Percentiles rank a stretch among this genome's conserved stretches.
Conservation (phyloP, 352 stramenopile species). For the Phytophthora tentaculata region DNA sequence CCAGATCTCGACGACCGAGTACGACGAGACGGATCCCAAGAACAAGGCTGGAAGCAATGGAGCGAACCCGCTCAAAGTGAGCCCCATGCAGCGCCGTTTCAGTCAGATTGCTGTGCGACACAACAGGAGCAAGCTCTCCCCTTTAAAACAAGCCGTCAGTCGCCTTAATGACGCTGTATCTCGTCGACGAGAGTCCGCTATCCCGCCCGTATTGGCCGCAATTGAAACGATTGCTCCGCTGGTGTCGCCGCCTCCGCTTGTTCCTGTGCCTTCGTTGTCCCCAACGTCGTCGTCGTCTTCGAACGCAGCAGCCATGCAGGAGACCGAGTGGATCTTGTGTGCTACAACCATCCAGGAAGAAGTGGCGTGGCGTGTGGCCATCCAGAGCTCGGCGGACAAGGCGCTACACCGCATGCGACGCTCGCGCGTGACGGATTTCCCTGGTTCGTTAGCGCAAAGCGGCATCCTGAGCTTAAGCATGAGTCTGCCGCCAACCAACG, state of each 20-base stretch:
- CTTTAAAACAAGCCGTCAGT: slow-evolving; percentile 65
- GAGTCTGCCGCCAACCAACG: slow-evolving; percentile 31
- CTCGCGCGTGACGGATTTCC: slow-evolving; percentile 65
- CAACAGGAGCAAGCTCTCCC: slow-evolving; percentile 60
- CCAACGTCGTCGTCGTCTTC: slow-evolving; percentile 29
- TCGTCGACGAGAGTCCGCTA: slow-evolving; percentile 33
- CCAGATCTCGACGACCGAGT: slow-evolving; percentile 75
- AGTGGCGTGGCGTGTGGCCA: slow-evolving; percentile 62
- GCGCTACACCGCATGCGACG: slow-evolving; percentile 65
- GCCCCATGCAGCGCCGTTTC: slow-evolving; percentile 20
- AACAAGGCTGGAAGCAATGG: slow-evolving; percentile 6
- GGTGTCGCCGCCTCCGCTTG: slow-evolving; percentile 17
- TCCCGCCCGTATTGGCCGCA: slow-evolving; percentile 2
- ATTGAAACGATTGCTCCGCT: slow-evolving; percentile 4
- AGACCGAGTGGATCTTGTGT: slow-evolving; percentile 78
- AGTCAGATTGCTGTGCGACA: slow-evolving; percentile 28
- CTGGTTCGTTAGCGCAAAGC: slow-evolving; percentile 48
- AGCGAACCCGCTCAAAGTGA: slow-evolving; percentile 26
- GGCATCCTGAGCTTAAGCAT: slow-evolving; percentile 46
- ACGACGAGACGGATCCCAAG: slow-evolving; percentile 37
- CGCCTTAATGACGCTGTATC: slow-evolving; percentile 55
- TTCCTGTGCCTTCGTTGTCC: slow-evolving; percentile 15
- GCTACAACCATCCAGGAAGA: slow-evolving; percentile 71
- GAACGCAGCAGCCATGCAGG: slow-evolving; percentile 15
- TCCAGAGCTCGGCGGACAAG: slow-evolving; percentile 76